phyloP scores from a whole-genome alignment of 345 rosid species.

The Syzygium jambos region DNA sequence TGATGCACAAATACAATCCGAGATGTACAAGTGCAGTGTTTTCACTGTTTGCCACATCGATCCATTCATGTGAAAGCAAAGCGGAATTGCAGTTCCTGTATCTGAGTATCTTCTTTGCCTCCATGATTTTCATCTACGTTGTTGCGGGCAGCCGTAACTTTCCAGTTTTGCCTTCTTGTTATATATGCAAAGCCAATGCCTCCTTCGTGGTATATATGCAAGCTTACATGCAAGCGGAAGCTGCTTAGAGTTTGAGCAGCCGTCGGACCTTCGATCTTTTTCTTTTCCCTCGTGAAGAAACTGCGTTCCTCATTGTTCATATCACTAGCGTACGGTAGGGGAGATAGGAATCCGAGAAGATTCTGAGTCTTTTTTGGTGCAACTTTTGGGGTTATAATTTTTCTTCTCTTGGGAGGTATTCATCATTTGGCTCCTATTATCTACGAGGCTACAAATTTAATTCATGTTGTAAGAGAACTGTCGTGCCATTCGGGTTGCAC shows the following conservation, averaged over 20 bases:
- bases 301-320: not conserved
- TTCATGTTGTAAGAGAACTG: not conserved
- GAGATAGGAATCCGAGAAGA: not conserved
- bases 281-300: not conserved
- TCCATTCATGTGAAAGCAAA: not conserved
- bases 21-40: not conserved
- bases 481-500: not conserved
- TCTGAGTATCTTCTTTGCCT: not conserved
- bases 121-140: not conserved
- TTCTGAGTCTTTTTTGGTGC: fast-evolving
- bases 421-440: not conserved
- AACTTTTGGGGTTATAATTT: not conserved
- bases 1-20: not conserved
- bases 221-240: not conserved
- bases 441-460: not conserved
- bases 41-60: not conserved
- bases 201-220: not conserved
- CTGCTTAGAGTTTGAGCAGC: not conserved
- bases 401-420: not conserved
- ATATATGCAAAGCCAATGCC: not conserved
- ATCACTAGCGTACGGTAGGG: not conserved
- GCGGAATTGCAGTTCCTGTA: not conserved
- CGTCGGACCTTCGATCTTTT: not conserved
- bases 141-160: not conserved
- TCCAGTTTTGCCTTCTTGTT: not conserved